phyloP scores from a whole-genome alignment of 768 basidiomycete species.

The Mrakia blollopis region DNA sequence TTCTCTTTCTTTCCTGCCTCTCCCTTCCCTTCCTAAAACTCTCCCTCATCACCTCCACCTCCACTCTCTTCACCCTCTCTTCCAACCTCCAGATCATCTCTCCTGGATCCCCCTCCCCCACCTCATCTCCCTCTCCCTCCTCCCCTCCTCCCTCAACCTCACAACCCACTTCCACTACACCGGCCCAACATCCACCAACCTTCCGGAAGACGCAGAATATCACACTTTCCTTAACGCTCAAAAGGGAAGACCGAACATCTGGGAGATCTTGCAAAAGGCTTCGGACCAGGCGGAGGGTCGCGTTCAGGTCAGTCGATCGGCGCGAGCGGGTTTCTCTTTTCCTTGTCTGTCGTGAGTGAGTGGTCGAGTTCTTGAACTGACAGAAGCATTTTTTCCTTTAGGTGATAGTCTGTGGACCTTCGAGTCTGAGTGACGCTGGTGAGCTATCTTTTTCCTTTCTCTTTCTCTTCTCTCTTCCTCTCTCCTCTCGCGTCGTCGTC shows the following conservation, averaged over 20 bases:
- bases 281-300: slow-evolving; percentile 3
- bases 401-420: slow-evolving; percentile 12
- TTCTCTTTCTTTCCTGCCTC: background rate
- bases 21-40: background rate
- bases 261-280: background rate
- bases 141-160: background rate
- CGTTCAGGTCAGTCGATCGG: slow-evolving; percentile 8
- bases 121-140: slow-evolving; percentile 11
- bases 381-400: background rate
- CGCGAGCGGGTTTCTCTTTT: background rate
- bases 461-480: background rate
- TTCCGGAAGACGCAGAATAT: background rate
- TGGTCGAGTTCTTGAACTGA: no score
- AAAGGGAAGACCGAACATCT: background rate
- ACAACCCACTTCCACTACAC: slow-evolving; percentile 11
- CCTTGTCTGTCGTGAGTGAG: no score
- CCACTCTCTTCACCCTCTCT: no score
- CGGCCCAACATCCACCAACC: background rate
- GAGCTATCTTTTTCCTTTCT: background rate
- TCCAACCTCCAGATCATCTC: background rate
- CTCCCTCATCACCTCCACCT: no score
- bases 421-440: background rate
- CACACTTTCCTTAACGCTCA: slow-evolving; percentile 1
- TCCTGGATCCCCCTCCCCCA: background rate
- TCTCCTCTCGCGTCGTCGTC: background rate